Conservation (phyloP, 129 eudicot species). For the Helianthus tuberosus region DNA sequence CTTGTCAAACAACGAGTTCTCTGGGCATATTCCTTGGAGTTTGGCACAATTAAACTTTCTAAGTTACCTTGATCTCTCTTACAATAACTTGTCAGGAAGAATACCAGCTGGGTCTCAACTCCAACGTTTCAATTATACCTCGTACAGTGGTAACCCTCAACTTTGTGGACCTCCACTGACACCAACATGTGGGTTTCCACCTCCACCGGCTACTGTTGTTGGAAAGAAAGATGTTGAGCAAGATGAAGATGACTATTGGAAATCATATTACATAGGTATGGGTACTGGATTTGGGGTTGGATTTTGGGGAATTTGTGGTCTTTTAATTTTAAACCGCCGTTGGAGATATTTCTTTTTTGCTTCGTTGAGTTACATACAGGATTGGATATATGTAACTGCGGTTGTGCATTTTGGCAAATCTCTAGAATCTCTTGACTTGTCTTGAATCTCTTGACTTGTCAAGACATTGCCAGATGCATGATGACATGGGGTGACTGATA, state of each 20-base stretch:
- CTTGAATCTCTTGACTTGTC: no score
- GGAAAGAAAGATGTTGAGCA: constrained; percentile 5
- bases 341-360: constrained; percentile 3
- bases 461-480: no score
- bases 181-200: constrained; percentile 21
- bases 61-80: constrained; percentile 34
- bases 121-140: constrained; percentile 20
- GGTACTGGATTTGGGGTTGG: constrained; percentile 24
- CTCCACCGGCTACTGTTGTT: background rate
- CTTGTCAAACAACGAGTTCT: constrained; percentile 35
- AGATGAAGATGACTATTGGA: background rate
- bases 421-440: no score
- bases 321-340: background rate
- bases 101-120: constrained; percentile 33
- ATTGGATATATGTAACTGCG: constrained; percentile 9
- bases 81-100: constrained; percentile 40
- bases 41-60: constrained; percentile 10
- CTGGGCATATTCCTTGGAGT: constrained; percentile 30
- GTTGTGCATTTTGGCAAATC: background rate
- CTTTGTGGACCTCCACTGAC: constrained; percentile 35
- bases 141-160: constrained; percentile 25
- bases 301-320: constrained; percentile 27
- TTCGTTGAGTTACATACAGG: background rate
- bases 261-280: constrained; percentile 12
- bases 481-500: no score